Conservation (phyloP, 495 filamentous ascomycete genomes). For the Cetradonia linearis region DNA sequence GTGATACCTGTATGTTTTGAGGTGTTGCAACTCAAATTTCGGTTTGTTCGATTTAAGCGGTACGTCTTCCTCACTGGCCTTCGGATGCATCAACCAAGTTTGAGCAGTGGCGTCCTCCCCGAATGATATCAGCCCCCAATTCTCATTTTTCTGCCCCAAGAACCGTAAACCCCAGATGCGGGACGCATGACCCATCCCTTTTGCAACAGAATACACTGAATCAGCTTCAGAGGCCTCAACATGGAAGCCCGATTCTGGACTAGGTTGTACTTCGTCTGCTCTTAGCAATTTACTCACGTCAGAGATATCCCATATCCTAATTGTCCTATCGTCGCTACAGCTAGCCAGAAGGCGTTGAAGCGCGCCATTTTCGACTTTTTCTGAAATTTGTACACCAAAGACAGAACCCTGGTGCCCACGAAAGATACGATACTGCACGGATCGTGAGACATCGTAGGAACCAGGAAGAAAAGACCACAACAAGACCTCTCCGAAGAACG, state of each 20-base stretch:
- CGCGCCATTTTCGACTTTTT: conserved; percentile 29
- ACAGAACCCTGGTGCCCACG: conserved; percentile 89
- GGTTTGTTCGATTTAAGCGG: too few species aligned
- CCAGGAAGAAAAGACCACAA: conserved; percentile 59
- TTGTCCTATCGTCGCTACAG: conserved; percentile 90
- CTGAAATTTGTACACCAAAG: conserved; percentile 75
- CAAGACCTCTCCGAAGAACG: conserved; percentile 86
- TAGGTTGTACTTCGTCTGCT: not conserved
- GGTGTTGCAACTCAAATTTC: not conserved
- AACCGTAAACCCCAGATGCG: conserved; percentile 84
- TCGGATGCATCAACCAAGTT: conserved; percentile 51
- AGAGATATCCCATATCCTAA: conserved; percentile 79
- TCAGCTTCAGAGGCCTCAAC: not conserved
- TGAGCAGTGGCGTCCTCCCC: conserved; percentile 70
- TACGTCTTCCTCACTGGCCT: not conserved
- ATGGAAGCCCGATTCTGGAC: not conserved
- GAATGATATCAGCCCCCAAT: conserved; percentile 52
- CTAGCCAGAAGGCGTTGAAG: conserved; percentile 60
- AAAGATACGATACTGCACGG: conserved; percentile 57
- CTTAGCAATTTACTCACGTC: conserved; percentile 21
- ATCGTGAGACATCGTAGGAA: conserved; percentile 5
- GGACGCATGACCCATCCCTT: conserved; percentile 73
- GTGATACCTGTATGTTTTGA: conserved; percentile 49
- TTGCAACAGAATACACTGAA: conserved; percentile 39
- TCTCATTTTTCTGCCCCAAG: conserved; percentile 28